A percentile compares a stretch with the other conserved stretches of the same genome.
Conservation (phyloP, 176 grass and related monocot genomes). For the Triticum urartu region DNA sequence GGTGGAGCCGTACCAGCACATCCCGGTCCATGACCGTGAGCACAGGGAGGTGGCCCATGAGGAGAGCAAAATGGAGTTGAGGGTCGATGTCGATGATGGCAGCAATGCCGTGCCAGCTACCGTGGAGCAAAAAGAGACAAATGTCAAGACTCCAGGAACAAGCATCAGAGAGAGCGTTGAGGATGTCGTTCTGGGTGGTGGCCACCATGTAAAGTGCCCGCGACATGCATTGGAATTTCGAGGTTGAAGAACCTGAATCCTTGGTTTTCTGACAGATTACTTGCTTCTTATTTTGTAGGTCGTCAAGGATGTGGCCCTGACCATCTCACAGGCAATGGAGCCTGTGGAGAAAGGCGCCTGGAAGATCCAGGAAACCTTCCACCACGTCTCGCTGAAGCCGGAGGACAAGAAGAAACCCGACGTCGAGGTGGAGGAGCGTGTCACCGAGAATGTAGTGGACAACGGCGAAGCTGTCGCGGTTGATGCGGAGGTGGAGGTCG, state of each 20-base stretch:
- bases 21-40: conserved; percentile 23
- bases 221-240: not conserved
- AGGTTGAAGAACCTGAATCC: not conserved
- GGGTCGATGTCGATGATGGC: conserved; percentile 23
- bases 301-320: conserved; percentile 75
- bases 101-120: conserved; percentile 7
- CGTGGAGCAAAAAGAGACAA: conserved; percentile 57
- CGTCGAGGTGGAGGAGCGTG: conserved; percentile 53
- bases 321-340: conserved; percentile 78
- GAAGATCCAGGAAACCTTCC: conserved; percentile 79
- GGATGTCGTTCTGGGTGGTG: conserved; percentile 72
- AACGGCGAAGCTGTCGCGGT: conserved; percentile 25
- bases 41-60: conserved; percentile 35
- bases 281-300: conserved; percentile 43
- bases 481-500: conserved; percentile 34
- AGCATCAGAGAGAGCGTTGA: conserved; percentile 82
- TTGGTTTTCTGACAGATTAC: not conserved
- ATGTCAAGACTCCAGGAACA: conserved; percentile 63
- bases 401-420: conserved; percentile 42
- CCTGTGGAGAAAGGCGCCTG: conserved; percentile 77
- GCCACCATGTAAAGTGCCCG: conserved; percentile 56
- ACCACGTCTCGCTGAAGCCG: conserved; percentile 49
- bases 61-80: conserved; percentile 48
- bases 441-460: conserved; percentile 39
- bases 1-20: conserved; percentile 50